Base-by-base conservation (phyloP, 2,329 filamentous ascomycete genomes). In the Clonostachys solani region DNA sequence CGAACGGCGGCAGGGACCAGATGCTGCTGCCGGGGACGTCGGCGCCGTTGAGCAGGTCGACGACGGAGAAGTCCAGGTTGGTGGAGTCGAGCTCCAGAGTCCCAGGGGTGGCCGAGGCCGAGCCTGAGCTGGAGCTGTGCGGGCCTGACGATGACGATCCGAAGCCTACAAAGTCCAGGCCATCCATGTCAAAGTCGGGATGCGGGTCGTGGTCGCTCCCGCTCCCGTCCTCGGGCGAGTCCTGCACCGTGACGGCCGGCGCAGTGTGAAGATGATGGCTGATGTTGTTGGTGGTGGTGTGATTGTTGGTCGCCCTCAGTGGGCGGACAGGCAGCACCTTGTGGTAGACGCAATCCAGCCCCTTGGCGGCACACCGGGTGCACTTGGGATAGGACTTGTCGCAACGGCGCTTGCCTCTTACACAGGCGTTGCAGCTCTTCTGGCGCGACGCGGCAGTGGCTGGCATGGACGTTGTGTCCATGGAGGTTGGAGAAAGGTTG, bases 351-450 rank as follows among this genome's bases (percentile, higher is more conserved):
- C 71, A 75, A 40, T 63, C 59, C 46, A 68, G 62, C 16, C 64
- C 62, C 58, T 69, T 72, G 54, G 63, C 65, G 5, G 60, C 60
- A 54, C 71, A 75, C 45, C 71, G 68, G 18, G 64, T 64, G 55
- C 71, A 75, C 42, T 60, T 58, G 15, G 72, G 72, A 9, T 59
- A 60, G 42, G 57, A 62, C 62, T 74, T 74, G 56, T 75, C 71
- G 57, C 72, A 75, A 49, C 71, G 66, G 44, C 72, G 64, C 57
- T 75, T 75, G 57, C 69, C 67, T 46, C 64, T 64, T 43, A 75
- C 72, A 53, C 72, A 75, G 46, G 70, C 65, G 52, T 74, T 71
- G 63, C 72, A 75, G 61, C 69, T 74, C 65, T 72, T 74, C 54
- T 74, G 72, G 49, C 71, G 62, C 77, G 67, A 81, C 40, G 67